Percentiles rank a stretch among this genome's conserved stretches.
Evolutionary conservation across 1,284 basidiomycete species (phyloP).

Genomic region (Coniferiporia weirii): DNA sequence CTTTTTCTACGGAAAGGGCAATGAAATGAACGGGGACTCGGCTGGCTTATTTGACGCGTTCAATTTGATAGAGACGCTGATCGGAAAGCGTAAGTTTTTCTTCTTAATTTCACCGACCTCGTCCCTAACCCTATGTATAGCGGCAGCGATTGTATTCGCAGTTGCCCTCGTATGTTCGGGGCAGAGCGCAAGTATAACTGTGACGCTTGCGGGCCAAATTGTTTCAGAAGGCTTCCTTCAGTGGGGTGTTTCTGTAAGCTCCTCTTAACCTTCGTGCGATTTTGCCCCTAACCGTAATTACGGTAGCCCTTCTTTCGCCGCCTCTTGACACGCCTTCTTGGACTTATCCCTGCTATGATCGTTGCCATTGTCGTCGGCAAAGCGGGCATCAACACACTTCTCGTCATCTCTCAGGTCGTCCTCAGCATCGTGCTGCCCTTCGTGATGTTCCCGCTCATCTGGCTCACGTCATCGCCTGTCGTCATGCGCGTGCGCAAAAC

Average conservation of each 20-base stretch:
- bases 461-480: slow-evolving; percentile 61
- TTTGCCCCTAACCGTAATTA: slow-evolving; percentile 2
- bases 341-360: slow-evolving; percentile 81
- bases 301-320: slow-evolving; percentile 73
- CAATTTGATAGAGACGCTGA: slow-evolving; percentile 56
- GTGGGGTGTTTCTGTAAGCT: slow-evolving; percentile 78
- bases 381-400: slow-evolving; percentile 72
- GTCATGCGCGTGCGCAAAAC: slow-evolving; percentile 61
- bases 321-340: slow-evolving; percentile 77
- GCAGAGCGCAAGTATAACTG: slow-evolving; percentile 90
- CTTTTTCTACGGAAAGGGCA: slow-evolving; percentile 58
- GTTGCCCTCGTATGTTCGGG: slow-evolving; percentile 82
- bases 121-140: slow-evolving; percentile 29
- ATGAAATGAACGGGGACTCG: slow-evolving; percentile 31
- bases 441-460: slow-evolving; percentile 76
- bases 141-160: slow-evolving; percentile 80
- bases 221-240: slow-evolving; percentile 92
- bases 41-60: slow-evolving; percentile 84
- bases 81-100: slow-evolving; percentile 58
- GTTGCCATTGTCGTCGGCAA: slow-evolving; percentile 77
- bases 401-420: slow-evolving; percentile 86
- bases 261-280: neutral
- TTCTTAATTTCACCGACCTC: neutral
- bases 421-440: slow-evolving; percentile 89
- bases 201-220: slow-evolving; percentile 89